Evolutionary conservation across 2,329 filamentous ascomycete genomes (phyloP), one percentile per base, ranked within the genome.

Genomic region (Pseudocercospora pini-densiflorae): DNA sequence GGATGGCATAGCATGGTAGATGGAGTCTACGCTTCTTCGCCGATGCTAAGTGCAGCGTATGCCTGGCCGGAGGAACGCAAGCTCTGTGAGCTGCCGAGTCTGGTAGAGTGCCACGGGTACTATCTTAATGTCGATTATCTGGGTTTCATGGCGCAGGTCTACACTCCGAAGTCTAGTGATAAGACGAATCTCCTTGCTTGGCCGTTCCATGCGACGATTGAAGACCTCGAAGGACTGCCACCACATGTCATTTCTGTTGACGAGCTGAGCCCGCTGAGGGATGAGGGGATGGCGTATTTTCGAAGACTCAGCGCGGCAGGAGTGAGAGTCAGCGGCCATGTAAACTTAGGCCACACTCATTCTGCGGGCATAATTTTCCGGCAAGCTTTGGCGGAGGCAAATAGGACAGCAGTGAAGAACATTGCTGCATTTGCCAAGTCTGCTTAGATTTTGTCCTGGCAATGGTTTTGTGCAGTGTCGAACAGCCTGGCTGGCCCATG

Each of bases 241-340:
- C 72, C 73, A 7, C 67, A 70, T 51, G 45, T 70, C 16, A 59
- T 77, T n/a, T 59, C 63, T 1, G 68, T 73, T 61, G 71, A 72
- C 36, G 74, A 76, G 64, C 62, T 77, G 23, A 74, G 75, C 61
- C 73, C 74, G 21, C 45, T 75, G 63, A 51, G 72, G 19, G 73
- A 76, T 51, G 75, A 76, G 59, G 74, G 74, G 2, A 68, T 68
- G 27, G 68, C 66, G 5, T 75, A 70, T 29, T 69, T 57, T 36
- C 47, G 69, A 21, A 75, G 72, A 58, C 40, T 75, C 57, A 36
- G 27, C 1, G 14, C 24, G 5, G 74, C 75, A 12, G 74, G 74
- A 3, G 73, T 75, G 31, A 53, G 54, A 40, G 69, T 64, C 12
- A 51, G 59, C 21, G 71, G 63, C 9, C 66, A 67, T 24, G 64